Base-by-base conservation (phyloP, 2,329 filamentous ascomycete genomes). In the Aspergillus sp. region DNA sequence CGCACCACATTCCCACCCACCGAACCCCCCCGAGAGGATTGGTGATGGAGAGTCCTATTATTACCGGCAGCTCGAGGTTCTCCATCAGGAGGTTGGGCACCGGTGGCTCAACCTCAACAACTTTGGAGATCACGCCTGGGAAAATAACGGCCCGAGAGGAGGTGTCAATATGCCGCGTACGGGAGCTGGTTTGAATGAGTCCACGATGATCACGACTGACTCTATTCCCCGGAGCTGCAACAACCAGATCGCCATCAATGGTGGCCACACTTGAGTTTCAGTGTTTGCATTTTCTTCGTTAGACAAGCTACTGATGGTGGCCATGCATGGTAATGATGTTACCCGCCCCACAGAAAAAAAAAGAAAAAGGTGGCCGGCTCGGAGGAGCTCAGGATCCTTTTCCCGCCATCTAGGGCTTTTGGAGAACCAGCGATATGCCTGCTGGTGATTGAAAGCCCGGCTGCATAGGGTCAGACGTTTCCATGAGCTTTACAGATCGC, bases 51-150 rank as follows among this genome's bases (percentile, higher is more conserved):
- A 26, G 26, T 26, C 6, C 59, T 73, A 87, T 5, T 97, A 95
- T 67, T 82, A 86, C 48, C 86, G 86, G 64, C 93, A 93, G 66
- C 85, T 97, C 46, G 89, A 95, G 66, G 82, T 86, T 3, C 71
- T 96, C 45, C 84, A 89, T 51, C 85, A 85, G 59, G 88, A 91
- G 59, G 83, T 95, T 54, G 90, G 90, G 30, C 88, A 83, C 57
- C 86, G 83, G 34, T 98, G 94, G 78, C 77, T 98, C 34, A 90
- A 83, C 52, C 77, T 98, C 35, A 90, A 83, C 52, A 88, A 86
- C 9, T 73, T 97, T 43, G 85, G 86, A 50, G 90, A 95, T 58
- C 86, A 93, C 64, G 75, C 68, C 32, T 78, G 77, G 73, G 72
- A 76, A 43, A 19, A 19, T 19, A 56, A 53, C 29, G 52, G 62